These are phyloP conservation scores for Saccharum spontaneum DNA, from an alignment of 176 grass and related monocot species.

Conservation along the genomic window DNA sequence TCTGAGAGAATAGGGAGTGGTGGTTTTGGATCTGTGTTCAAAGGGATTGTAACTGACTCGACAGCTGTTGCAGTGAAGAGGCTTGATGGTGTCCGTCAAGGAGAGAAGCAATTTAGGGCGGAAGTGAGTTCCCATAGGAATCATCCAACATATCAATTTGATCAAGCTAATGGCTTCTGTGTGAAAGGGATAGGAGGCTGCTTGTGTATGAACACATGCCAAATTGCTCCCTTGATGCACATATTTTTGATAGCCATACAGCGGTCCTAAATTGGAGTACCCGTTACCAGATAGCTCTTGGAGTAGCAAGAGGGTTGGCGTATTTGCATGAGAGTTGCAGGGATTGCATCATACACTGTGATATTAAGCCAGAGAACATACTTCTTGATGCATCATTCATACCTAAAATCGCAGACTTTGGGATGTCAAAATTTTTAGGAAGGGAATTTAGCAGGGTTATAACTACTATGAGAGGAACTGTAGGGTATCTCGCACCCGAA, in stretches of 20 bases:
- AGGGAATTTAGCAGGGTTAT: slow-evolving; percentile 58
- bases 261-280: slow-evolving; percentile 27
- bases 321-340: slow-evolving; percentile 58
- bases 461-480: slow-evolving; percentile 62
- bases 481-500: slow-evolving; percentile 60
- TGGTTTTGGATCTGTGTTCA: slow-evolving; percentile 58
- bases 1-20: slow-evolving; percentile 43
- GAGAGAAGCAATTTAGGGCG: slow-evolving; percentile 57
- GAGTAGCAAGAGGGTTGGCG: slow-evolving; percentile 51
- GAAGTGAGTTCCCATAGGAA: slow-evolving; percentile 61
- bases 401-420: slow-evolving; percentile 69
- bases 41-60: slow-evolving; percentile 33
- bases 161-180: slow-evolving; percentile 53
- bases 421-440: slow-evolving; percentile 53
- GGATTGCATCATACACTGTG: slow-evolving; percentile 67
- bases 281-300: slow-evolving; percentile 43
- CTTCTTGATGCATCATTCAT: slow-evolving; percentile 45
- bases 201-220: slow-evolving; percentile 62
- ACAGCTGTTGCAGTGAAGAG: slow-evolving; percentile 48
- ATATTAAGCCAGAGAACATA: slow-evolving; percentile 61
- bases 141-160: slow-evolving; percentile 61
- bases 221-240: slow-evolving; percentile 49
- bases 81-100: slow-evolving; percentile 33
- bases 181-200: slow-evolving; percentile 44
- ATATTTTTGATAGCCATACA: slow-evolving; percentile 34